Conservation (phyloP, 2,329 filamentous ascomycete genomes). For the Ophiobolus disseminans region DNA sequence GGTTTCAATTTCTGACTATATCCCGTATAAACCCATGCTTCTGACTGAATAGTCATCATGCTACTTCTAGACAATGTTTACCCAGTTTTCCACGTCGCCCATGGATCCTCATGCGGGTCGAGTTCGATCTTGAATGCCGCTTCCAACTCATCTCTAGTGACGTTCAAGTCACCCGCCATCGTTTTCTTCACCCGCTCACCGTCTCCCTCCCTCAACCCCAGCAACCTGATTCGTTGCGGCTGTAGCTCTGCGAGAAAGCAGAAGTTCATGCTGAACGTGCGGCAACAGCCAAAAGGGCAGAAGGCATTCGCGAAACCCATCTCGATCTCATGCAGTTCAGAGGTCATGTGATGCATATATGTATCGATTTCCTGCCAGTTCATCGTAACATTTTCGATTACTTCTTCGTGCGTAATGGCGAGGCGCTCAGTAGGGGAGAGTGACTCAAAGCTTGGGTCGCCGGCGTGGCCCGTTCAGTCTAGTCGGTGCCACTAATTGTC, state of each 20-base stretch:
- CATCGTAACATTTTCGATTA: not conserved
- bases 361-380: too few relatives aligned
- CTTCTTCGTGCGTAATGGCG: not conserved
- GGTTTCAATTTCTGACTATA: too few relatives aligned
- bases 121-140: not conserved
- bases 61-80: not conserved
- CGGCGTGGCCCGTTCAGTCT: not conserved
- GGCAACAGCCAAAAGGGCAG: conserved; percentile 5
- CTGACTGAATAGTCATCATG: not conserved
- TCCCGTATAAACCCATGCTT: not conserved
- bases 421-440: not conserved
- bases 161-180: not conserved
- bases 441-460: not conserved
- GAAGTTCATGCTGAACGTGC: not conserved
- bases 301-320: conserved; percentile 19
- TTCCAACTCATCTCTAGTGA: not conserved
- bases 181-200: not conserved
- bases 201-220: not conserved
- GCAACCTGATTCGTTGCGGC: not conserved
- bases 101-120: not conserved
- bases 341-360: not conserved
- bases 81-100: too few relatives aligned
- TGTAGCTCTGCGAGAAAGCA: not conserved
- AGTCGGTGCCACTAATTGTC: not conserved
- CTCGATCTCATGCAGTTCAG: conserved; percentile 8